Conservation (phyloP, 768 basidiomycete genomes). For the Russula vinacea region DNA sequence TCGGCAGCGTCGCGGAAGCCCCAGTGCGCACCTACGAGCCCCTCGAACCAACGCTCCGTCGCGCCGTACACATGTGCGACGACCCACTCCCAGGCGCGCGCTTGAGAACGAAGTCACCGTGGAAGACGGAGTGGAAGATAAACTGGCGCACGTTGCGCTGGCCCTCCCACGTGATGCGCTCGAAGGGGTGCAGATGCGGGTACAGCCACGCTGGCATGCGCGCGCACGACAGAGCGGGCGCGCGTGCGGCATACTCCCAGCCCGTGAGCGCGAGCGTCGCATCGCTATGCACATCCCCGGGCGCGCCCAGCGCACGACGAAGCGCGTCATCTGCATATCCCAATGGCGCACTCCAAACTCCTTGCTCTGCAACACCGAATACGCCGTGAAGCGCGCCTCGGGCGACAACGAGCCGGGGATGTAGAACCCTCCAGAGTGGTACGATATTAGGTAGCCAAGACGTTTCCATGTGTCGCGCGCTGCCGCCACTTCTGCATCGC, state of each 20-base stretch:
- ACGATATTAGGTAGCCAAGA: constrained; percentile 31
- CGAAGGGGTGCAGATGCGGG: constrained; percentile 29
- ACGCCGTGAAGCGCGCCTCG: constrained; percentile 32
- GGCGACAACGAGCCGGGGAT: constrained; percentile 33
- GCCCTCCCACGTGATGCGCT: constrained; percentile 32
- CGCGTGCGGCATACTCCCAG: constrained; percentile 36
- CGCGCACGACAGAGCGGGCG: constrained; percentile 38
- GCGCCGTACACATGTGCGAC: constrained; percentile 34
- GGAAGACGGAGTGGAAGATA: constrained; percentile 32
- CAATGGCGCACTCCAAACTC: constrained; percentile 34
- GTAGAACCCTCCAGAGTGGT: constrained; percentile 37
- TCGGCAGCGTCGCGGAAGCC: constrained; percentile 32
- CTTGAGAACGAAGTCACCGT: constrained; percentile 21
- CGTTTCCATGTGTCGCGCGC: constrained; percentile 35
- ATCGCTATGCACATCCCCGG: constrained; percentile 24
- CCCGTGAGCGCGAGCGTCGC: constrained; percentile 33
- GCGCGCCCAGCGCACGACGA: constrained; percentile 32
- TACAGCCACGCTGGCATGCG: constrained; percentile 35
- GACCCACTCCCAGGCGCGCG: constrained; percentile 34
- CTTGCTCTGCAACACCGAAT: constrained; percentile 32
- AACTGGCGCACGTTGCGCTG: constrained; percentile 32
- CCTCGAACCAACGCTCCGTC: constrained; percentile 38
- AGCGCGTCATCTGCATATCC: constrained; percentile 37
- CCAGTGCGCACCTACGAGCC: constrained; percentile 35
- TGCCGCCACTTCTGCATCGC: constrained; percentile 31